Percentiles rank a stretch among this genome's conserved stretches.
phyloP scores from a whole-genome alignment of 1,139 yeast species.

The Kazachstania sp. region DNA sequence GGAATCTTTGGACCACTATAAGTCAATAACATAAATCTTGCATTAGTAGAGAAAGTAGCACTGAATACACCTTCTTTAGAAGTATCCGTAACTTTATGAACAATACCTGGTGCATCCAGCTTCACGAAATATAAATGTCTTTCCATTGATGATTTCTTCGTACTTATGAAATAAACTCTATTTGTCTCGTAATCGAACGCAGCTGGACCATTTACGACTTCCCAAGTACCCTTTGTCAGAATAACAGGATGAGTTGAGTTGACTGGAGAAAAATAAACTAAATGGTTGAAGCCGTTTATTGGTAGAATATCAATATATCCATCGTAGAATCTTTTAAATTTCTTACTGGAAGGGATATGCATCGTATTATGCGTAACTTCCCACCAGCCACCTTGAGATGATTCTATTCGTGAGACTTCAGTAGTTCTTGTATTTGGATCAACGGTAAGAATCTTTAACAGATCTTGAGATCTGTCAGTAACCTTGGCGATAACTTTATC shows the following conservation, averaged over 20 bases:
- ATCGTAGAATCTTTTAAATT: slow-evolving; percentile 35
- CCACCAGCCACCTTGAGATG: slow-evolving; percentile 57
- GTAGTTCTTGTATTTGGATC: slow-evolving; percentile 34
- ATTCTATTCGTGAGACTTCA: slow-evolving; percentile 38
- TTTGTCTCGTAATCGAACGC: slow-evolving; percentile 50
- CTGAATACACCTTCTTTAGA: slow-evolving; percentile 55
- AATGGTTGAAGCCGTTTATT: slow-evolving; percentile 54
- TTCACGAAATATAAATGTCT: slow-evolving; percentile 51
- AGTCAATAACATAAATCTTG: slow-evolving; percentile 50
- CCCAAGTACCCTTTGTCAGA: slow-evolving; percentile 63
- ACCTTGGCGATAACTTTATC: slow-evolving; percentile 51
- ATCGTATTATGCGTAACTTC: slow-evolving; percentile 71
- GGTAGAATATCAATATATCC: slow-evolving; percentile 75
- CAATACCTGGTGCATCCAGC: slow-evolving; percentile 35
- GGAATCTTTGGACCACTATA: slow-evolving; percentile 65
- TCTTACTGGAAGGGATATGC: slow-evolving; percentile 53
- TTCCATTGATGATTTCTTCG: slow-evolving; percentile 52
- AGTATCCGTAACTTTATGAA: slow-evolving; percentile 47
- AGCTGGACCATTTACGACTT: slow-evolving; percentile 54
- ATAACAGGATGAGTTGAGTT: slow-evolving; percentile 41
- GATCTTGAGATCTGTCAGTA: slow-evolving; percentile 66
- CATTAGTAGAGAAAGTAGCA: slow-evolving; percentile 61
- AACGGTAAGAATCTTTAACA: slow-evolving; percentile 48
- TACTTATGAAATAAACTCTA: slow-evolving; percentile 57
- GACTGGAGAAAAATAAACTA: slow-evolving; percentile 60